A percentile compares a stretch with the other conserved stretches of the same genome.
Conservation (phyloP, 2,329 filamentous ascomycete genomes). For the Colletotrichum ledebouriae region DNA sequence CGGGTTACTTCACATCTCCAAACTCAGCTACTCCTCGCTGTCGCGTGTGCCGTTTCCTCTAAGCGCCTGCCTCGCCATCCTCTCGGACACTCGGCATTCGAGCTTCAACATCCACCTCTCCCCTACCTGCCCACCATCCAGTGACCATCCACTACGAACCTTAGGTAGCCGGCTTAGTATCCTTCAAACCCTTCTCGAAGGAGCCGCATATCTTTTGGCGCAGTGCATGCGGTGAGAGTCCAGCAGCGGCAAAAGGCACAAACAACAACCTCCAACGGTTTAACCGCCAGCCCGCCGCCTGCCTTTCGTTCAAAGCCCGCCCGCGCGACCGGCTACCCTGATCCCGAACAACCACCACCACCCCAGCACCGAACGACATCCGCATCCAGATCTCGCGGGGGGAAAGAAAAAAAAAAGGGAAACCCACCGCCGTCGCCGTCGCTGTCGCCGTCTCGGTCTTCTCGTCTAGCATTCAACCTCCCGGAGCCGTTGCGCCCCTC, state of each 20-base stretch:
- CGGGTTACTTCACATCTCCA: no score
- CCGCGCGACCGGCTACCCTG: slow-evolving; percentile 8
- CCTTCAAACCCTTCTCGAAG: slow-evolving; percentile 8
- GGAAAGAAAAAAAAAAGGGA: no score
- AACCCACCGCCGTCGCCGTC: slow-evolving; percentile 8
- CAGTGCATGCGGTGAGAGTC: no score
- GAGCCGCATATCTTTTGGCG: slow-evolving; percentile 13
- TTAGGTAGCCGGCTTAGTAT: background rate
- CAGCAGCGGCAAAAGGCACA: background rate
- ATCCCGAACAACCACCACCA: slow-evolving; percentile 31
- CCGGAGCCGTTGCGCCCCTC: background rate
- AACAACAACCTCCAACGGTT: background rate
- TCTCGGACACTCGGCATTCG: slow-evolving; percentile 30
- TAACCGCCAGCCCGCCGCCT: slow-evolving; percentile 2
- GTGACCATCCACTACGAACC: background rate
- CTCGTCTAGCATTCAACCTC: background rate
- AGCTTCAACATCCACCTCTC: background rate
- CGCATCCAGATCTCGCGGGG: slow-evolving; percentile 11
- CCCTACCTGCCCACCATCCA: background rate
- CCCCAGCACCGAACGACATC: slow-evolving; percentile 29
- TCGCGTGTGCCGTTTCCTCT: no score
- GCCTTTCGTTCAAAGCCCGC: slow-evolving; percentile 8
- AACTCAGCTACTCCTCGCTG: background rate
- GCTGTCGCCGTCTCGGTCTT: background rate
- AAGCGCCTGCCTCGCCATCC: background rate